phyloP scores from a whole-genome alignment of 176 grass and related monocot genomes.

The Pharus latifolius region DNA sequence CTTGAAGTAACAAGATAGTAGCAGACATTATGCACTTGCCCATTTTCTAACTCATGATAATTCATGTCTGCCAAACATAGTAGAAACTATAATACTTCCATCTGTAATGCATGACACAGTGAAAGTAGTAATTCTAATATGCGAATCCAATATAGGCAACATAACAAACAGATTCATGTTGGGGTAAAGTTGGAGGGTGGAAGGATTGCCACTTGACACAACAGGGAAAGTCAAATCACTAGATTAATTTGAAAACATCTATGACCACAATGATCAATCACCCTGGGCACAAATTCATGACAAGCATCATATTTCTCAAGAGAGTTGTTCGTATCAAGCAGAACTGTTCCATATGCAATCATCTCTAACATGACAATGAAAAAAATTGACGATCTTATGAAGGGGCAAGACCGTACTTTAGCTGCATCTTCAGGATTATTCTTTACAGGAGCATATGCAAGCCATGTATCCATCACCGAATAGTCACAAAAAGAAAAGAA shows the following conservation, averaged over 20 bases:
- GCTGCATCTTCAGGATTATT: slow-evolving; percentile 97
- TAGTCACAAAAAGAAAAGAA: slow-evolving; percentile 1
- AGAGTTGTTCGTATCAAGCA: not conserved
- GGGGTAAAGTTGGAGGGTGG: too few relatives aligned
- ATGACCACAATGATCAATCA: not conserved
- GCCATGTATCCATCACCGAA: slow-evolving; percentile 87
- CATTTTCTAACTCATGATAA: too few relatives aligned
- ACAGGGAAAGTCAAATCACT: not conserved
- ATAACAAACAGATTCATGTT: too few relatives aligned
- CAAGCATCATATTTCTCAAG: too few relatives aligned
- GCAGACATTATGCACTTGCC: too few relatives aligned
- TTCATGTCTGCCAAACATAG: too few relatives aligned
- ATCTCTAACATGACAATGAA: not conserved
- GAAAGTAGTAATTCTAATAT: too few relatives aligned
- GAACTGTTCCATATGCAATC: not conserved
- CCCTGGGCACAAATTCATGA: not conserved
- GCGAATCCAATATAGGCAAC: too few relatives aligned
- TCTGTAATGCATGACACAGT: too few relatives aligned
- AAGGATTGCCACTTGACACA: not conserved
- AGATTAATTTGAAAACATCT: not conserved
- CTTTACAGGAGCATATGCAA: slow-evolving; percentile 96
- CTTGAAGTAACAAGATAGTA: not conserved
- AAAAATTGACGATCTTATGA: not conserved
- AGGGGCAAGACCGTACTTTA: slow-evolving; percentile 46
- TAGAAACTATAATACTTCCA: too few relatives aligned